Evolutionary conservation across 2,329 filamentous ascomycete genomes (phyloP).

Genomic region (Penicillium olsonii): DNA sequence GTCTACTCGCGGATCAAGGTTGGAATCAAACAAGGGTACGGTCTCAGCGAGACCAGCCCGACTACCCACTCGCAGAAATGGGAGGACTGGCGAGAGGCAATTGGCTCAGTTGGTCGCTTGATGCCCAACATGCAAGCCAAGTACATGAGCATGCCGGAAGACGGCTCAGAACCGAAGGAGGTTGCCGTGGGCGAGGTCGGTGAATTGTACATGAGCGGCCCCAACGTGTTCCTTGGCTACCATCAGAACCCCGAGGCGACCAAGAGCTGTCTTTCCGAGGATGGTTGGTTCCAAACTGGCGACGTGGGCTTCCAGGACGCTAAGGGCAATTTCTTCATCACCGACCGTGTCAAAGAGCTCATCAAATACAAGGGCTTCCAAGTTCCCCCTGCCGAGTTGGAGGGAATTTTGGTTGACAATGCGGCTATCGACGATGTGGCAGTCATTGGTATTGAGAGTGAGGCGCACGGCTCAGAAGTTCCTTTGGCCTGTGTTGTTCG

Average conservation of each 20-base stretch:
- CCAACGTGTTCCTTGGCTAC: slow-evolving; percentile 65
- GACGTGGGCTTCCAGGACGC: slow-evolving; percentile 79
- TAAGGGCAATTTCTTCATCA: slow-evolving; percentile 83
- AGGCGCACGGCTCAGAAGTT: slow-evolving; percentile 65
- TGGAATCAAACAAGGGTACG: slow-evolving; percentile 89
- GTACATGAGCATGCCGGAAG: slow-evolving; percentile 66
- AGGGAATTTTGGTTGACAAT: slow-evolving; percentile 54
- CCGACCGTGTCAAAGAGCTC: slow-evolving; percentile 72
- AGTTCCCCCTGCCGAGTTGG: slow-evolving; percentile 68
- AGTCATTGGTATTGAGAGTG: slow-evolving; percentile 64
- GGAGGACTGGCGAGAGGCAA: slow-evolving; percentile 72
- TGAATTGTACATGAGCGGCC: slow-evolving; percentile 68
- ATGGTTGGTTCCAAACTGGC: slow-evolving; percentile 89
- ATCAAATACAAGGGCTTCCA: slow-evolving; percentile 72
- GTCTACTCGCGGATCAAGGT: slow-evolving; percentile 74
- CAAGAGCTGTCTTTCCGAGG: slow-evolving; percentile 56
- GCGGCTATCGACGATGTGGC: slow-evolving; percentile 60
- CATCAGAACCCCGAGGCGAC: slow-evolving; percentile 62
- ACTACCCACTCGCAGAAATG: slow-evolving; percentile 73
- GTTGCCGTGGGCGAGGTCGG: slow-evolving; percentile 64
- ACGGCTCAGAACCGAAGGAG: slow-evolving; percentile 52
- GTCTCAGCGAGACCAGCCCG: slow-evolving; percentile 82
- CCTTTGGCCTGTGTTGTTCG: slow-evolving; percentile 66
- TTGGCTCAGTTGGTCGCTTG: slow-evolving; percentile 77
- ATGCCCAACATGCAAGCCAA: slow-evolving; percentile 78